A percentile compares a stretch with the other conserved stretches of the same genome.
Conservation (phyloP, 2,329 filamentous ascomycete species). For the Didymella sp. region DNA sequence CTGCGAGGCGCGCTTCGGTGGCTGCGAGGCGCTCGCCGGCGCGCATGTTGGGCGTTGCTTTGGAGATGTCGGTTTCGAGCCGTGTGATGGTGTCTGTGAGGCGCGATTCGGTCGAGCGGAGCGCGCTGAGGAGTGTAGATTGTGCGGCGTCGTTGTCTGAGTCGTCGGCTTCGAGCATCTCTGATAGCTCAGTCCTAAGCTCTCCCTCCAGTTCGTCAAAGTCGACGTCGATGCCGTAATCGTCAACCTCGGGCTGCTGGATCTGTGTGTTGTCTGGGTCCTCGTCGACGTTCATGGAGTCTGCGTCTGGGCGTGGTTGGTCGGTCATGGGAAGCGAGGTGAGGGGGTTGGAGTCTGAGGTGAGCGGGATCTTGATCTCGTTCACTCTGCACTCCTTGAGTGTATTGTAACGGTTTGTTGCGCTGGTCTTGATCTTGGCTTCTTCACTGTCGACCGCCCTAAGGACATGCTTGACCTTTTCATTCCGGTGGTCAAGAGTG, state of each 20-base stretch:
- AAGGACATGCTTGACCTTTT: conserved; percentile 77
- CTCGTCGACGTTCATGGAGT: conserved; percentile 93
- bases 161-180: conserved; percentile 61
- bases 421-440: conserved; percentile 83
- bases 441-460: conserved; percentile 82
- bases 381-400: conserved; percentile 91
- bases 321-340: conserved; percentile 90
- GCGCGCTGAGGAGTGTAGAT: conserved; percentile 25
- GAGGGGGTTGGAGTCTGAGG: conserved; percentile 71
- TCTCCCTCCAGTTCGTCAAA: conserved; percentile 84
- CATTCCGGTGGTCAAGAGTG: conserved; percentile 83
- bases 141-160: conserved; percentile 60
- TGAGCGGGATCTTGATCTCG: conserved; percentile 84
- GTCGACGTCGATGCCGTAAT: conserved; percentile 90
- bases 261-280: conserved; percentile 58
- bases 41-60: conserved; percentile 95
- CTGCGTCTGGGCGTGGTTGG: conserved; percentile 72
- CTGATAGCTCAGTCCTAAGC: conserved; percentile 60
- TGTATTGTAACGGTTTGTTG: conserved; percentile 80
- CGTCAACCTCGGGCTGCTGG: conserved; percentile 69
- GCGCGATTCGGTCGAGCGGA: conserved; percentile 67
- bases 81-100: conserved; percentile 79
- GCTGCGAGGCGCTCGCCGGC: conserved; percentile 89
- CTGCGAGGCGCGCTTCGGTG: conserved; percentile 80
- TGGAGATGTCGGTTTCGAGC: conserved; percentile 82